Evolutionary conservation across 2,329 filamentous ascomycete species (phyloP), one percentile per base, ranked within the genome.

Genomic region (Penicillium italicum): DNA sequence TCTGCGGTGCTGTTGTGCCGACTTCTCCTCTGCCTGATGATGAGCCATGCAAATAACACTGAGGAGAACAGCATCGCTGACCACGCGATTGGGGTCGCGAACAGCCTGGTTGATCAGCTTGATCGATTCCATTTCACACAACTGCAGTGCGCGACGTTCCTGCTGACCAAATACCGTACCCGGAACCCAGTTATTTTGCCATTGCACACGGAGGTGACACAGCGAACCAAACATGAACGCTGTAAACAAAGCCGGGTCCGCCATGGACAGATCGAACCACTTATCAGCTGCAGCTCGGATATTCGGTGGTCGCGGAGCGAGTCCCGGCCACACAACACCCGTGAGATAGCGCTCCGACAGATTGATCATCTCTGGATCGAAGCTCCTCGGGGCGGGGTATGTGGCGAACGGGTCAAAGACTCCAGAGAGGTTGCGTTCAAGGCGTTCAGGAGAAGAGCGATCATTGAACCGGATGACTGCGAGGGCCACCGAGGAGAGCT

Each of bases 21-120:
- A 53, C 11, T 56, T 51, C 16, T 68, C 59, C 20, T 65, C 60
- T 0, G 67, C 63, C 33, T 67, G 64, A 58, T 71, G 66, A 62
- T 70, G 64, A 31, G 66, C 65, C 65, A 74, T 69, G 42, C 71
- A 72, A 20, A 74, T 65, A 0, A 75, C 71, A 24, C 69, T 70
- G 5, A 74, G 58, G 18, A 75, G 63, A 4, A 72, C 66, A 4
- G 72, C 68, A 58, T 75, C 72, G 28, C 67, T 67, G 8, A 66
- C 57, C 6, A 67, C 69, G 12, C 66, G 67, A n/a, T 55, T 52
- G 1, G 67, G 67, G 50, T 73, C 67, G 22, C 56, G 57, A 40
- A 75, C 62, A 20, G 71, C 70, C 31, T 66, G 52, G n/a, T 70
- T 74, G 22, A 74, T 70, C 52, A 70, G 60, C 36, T 68, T 63